These are phyloP conservation scores for Auxenochlorella protothecoides DNA, from an alignment of 139 green algal species.

Conservation along the genomic window DNA sequence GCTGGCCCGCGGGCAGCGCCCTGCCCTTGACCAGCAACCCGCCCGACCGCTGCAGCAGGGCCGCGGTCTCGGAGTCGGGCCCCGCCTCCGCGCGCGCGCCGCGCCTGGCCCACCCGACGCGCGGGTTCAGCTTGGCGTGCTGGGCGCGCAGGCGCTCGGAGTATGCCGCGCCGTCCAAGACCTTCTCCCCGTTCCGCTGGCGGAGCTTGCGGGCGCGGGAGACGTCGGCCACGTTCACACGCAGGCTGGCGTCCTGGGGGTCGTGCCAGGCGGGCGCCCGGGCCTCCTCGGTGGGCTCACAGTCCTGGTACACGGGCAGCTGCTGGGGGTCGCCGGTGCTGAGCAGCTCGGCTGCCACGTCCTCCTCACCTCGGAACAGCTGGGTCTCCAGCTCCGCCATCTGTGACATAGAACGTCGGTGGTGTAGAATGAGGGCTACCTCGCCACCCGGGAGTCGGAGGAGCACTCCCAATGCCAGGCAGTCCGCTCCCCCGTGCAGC, in stretches of 20 bases:
- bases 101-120: slow-evolving; percentile 50
- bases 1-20: slow-evolving; percentile 24
- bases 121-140: slow-evolving; percentile 53
- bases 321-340: not conserved
- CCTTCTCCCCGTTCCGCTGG: slow-evolving; percentile 36
- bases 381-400: slow-evolving; percentile 35
- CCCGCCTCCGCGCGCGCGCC: slow-evolving; percentile 15
- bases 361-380: slow-evolving; percentile 31
- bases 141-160: slow-evolving; percentile 57
- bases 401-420: slow-evolving; percentile 13
- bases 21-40: slow-evolving; percentile 24
- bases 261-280: slow-evolving; percentile 53
- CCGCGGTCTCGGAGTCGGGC: slow-evolving; percentile 5
- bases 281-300: not conserved
- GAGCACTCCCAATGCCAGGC: too few relatives aligned
- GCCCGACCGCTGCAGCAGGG: slow-evolving; percentile 17
- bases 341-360: slow-evolving; percentile 5
- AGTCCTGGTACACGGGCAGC: slow-evolving; percentile 12
- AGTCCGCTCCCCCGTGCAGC: too few relatives aligned
- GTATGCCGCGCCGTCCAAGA: slow-evolving; percentile 51
- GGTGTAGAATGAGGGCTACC: too few relatives aligned
- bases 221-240: slow-evolving; percentile 37
- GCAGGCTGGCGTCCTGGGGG: slow-evolving; percentile 35
- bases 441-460: too few relatives aligned
- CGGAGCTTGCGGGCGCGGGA: slow-evolving; percentile 58